phyloP scores from a whole-genome alignment of 2,329 filamentous ascomycete species.

The Plenodomus lindquistii region DNA sequence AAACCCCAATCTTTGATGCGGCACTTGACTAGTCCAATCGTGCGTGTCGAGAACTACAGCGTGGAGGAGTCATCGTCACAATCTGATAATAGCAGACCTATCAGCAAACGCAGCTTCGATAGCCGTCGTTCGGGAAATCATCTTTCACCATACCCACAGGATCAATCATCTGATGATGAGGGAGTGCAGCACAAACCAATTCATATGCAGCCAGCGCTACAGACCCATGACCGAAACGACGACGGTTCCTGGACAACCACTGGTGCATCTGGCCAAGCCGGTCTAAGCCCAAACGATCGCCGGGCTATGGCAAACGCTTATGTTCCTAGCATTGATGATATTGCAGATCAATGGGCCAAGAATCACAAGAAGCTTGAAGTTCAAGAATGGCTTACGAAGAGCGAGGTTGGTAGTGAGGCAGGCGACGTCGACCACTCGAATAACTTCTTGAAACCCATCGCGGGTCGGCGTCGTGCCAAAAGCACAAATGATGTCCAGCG shows the following conservation, averaged over 20 bases:
- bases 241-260: conserved; percentile 54
- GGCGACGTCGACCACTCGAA: conserved; percentile 43
- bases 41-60: conserved; percentile 44
- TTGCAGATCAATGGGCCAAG: conserved; percentile 51
- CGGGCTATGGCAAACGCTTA: conserved; percentile 46
- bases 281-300: conserved; percentile 53
- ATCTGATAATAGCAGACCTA: conserved; percentile 37
- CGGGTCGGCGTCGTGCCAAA: conserved; percentile 52
- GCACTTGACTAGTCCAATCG: conserved; percentile 45
- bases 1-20: conserved; percentile 31
- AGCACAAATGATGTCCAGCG: conserved; percentile 47
- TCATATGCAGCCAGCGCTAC: conserved; percentile 35
- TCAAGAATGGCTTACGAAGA: conserved; percentile 55
- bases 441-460: conserved; percentile 32
- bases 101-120: conserved; percentile 42
- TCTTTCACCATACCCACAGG: conserved; percentile 43
- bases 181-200: conserved; percentile 29
- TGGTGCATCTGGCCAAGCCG: conserved; percentile 46
- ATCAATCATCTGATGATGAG: conserved; percentile 39
- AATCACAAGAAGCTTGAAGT: conserved; percentile 59
- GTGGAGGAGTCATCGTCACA: conserved; percentile 40
- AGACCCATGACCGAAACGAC: conserved; percentile 41
- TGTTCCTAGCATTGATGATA: conserved; percentile 56
- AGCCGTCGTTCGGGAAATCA: conserved; percentile 42
- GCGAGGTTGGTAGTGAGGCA: conserved; percentile 52